A percentile compares a stretch with the other conserved stretches of the same genome.
Evolutionary conservation across 495 filamentous ascomycete genomes (phyloP).

Genomic region (Hypoxylon fuscum): DNA sequence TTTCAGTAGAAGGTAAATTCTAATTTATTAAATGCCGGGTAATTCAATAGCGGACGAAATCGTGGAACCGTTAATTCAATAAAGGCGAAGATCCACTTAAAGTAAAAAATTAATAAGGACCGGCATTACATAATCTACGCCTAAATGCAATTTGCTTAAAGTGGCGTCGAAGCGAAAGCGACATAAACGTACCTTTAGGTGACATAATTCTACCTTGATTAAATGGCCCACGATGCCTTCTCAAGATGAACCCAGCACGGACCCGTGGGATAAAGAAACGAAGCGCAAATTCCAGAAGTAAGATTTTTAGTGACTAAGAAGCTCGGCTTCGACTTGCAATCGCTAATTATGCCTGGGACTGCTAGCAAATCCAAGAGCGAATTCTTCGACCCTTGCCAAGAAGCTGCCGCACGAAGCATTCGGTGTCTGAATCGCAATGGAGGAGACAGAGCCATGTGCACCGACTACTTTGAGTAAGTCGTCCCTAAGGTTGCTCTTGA

Average conservation of each 20-base stretch:
- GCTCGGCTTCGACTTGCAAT: not conserved
- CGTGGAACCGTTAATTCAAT: too few relatives aligned
- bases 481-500: not conserved
- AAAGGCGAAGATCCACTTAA: too few relatives aligned
- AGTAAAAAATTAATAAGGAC: too few relatives aligned
- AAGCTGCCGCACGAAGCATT: conserved; percentile 86
- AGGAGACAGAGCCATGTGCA: conserved; percentile 85
- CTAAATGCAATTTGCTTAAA: too few relatives aligned
- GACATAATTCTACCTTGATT: conserved; percentile 2
- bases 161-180: too few relatives aligned
- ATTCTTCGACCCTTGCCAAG: conserved; percentile 94
- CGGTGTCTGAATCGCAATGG: conserved; percentile 87
- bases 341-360: conserved; percentile 9
- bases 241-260: conserved; percentile 19
- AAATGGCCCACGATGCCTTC: conserved; percentile 38
- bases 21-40: too few relatives aligned
- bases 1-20: too few relatives aligned
- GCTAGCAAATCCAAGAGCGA: conserved; percentile 87
- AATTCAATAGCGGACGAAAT: too few relatives aligned
- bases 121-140: too few relatives aligned
- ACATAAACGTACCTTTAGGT: too few relatives aligned
- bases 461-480: conserved; percentile 91
- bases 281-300: conserved; percentile 58
- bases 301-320: not conserved
- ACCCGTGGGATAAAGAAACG: conserved; percentile 54